phyloP scores from a whole-genome alignment of 805 yeast genomes.

The Lipomyces spencermartinsiae region DNA sequence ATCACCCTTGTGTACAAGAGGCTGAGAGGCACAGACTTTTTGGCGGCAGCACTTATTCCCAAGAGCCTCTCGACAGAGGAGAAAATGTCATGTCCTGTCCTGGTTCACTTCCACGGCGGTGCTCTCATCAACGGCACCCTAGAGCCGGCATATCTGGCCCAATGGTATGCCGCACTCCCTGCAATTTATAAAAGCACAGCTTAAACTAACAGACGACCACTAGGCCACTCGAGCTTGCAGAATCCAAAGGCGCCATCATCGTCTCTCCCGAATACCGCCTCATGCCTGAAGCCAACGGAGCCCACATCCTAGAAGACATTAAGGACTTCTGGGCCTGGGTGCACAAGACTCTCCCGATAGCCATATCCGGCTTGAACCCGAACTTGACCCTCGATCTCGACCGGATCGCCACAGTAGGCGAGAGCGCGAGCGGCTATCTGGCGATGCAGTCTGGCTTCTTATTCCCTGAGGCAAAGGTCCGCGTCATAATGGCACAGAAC shows the following conservation, averaged over 20 bases:
- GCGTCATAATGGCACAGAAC: too few relatives aligned
- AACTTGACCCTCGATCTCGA: constrained; percentile 20
- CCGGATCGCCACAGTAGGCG: constrained; percentile 20
- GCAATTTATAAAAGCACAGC: not conserved
- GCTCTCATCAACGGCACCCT: not conserved
- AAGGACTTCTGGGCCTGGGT: constrained; percentile 26
- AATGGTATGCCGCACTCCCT: not conserved
- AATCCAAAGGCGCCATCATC: constrained; percentile 20
- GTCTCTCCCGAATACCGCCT: constrained; percentile 26
- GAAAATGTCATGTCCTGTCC: constrained; percentile 18
- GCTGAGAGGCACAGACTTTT: constrained; percentile 10
- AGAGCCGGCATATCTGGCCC: not conserved
- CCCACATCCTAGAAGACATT: constrained; percentile 22
- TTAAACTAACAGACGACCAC: not conserved
- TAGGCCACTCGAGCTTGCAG: constrained; percentile 14
- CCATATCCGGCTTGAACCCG: constrained; percentile 12
- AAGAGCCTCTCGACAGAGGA: constrained; percentile 17
- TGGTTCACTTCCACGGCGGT: constrained; percentile 28
- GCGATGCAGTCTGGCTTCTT: constrained; percentile 11
- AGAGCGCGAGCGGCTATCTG: constrained; percentile 29
- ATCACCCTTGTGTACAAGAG: constrained; percentile 16
- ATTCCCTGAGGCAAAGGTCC: not conserved
- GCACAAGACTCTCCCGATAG: constrained; percentile 16
- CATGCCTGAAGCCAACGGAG: constrained; percentile 25
- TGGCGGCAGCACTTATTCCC: constrained; percentile 20